Base-by-base conservation (phyloP, 257 asterid species). In the Oldenlandia corymbosa region DNA sequence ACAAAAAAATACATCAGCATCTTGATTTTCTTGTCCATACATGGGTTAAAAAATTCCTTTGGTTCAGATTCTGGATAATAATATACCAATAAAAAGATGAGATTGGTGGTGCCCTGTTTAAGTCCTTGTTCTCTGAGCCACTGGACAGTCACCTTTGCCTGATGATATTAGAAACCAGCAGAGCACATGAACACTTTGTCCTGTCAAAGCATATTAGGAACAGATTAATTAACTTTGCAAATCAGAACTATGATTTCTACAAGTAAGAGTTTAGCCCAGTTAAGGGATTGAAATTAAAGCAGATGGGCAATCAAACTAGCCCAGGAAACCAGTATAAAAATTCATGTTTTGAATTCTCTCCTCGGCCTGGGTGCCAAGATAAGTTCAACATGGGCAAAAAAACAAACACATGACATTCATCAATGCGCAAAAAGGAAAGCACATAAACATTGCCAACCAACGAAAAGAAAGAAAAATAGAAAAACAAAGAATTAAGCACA, bases 311-410 rank as follows among this genome's bases (percentile, higher is more conserved):
- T 0, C 21, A 18, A 45, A 42, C 48, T 14, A 42, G n/a, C 3
- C 6, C 1, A 3, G 58, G 36, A 10, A 17, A 27, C 60, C 34
- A 55, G 18, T 17, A 18, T 6, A 55, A 54, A 11, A 20, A 5
- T 14, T 53, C 5, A 10, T 49, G n/a, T n/a, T n/a, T n/a, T 39
- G 20, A 51, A 34, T 43, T 34, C n/a, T 60, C 41, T 52, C 39
- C 41, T 67, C 5, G 66, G 72, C 13, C 45, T 20, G 66, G 1
- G 67, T 62, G 73, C 73, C 55, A 32, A 61, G 28, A 32, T 26
- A 48, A 50, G 43, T 34, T 42, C 54, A n/a, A 12, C 31, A 30
- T 52, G 56, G 64, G 51, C 58, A 61, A 28, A 42, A 69, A 52
- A 52, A 53, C 64, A 60, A 8, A 30, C 23, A 23, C 68, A 32